A percentile compares a stretch with the other conserved stretches of the same genome.
Conservation (phyloP, 1,139 yeast species). For the Yamadazyma conglobata region DNA sequence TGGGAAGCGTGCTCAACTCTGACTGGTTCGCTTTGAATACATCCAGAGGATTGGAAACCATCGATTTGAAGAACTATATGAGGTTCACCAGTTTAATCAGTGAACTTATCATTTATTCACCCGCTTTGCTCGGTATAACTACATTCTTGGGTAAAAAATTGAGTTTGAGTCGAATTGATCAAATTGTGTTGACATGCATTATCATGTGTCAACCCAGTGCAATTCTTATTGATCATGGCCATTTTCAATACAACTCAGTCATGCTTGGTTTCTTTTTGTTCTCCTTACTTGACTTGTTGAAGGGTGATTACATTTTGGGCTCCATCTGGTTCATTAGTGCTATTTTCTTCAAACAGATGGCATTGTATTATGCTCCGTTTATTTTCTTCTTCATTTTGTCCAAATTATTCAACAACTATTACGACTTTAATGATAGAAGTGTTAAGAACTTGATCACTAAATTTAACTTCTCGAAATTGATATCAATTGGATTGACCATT, state of each 20-base stretch:
- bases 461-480: slow-evolving; percentile 44
- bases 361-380: slow-evolving; percentile 86
- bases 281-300: slow-evolving; percentile 62
- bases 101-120: slow-evolving; percentile 72
- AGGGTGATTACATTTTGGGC: slow-evolving; percentile 62
- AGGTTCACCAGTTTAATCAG: slow-evolving; percentile 72
- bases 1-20: slow-evolving; percentile 62
- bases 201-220: slow-evolving; percentile 79
- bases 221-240: slow-evolving; percentile 91
- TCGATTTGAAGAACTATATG: slow-evolving; percentile 76
- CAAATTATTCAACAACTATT: slow-evolving; percentile 23
- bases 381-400: slow-evolving; percentile 75
- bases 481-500: slow-evolving; percentile 63
- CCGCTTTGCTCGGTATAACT: slow-evolving; percentile 70
- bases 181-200: slow-evolving; percentile 69
- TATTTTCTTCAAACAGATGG: slow-evolving; percentile 91
- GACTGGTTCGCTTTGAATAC: slow-evolving; percentile 71
- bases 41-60: slow-evolving; percentile 73
- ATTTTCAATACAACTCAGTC: slow-evolving; percentile 90
- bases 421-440: slow-evolving; percentile 14
- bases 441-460: slow-evolving; percentile 10
- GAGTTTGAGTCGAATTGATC: slow-evolving; percentile 64
- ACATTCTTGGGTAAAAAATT: slow-evolving; percentile 61
- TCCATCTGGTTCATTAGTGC: slow-evolving; percentile 79
- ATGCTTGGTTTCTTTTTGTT: slow-evolving; percentile 85